These are phyloP conservation scores for Aspergillus saccharolyticus DNA, from an alignment of 495 filamentous ascomycete genomes.

Conservation along the genomic window DNA sequence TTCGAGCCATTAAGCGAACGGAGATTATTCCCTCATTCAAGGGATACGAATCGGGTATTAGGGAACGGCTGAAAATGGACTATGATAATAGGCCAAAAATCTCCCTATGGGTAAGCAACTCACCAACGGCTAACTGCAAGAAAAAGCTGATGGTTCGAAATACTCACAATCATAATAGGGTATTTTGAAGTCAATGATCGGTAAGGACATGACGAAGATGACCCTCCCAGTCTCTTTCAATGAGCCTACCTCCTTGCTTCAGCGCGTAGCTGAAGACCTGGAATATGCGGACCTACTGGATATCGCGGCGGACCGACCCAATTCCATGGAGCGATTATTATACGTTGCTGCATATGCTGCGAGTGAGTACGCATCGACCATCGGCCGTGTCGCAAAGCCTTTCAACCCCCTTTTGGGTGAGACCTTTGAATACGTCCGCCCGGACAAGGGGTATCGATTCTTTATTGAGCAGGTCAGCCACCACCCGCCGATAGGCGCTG, in stretches of 20 bases:
- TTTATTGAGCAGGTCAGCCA: conserved; percentile 98
- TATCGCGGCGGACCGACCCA: conserved; percentile 75
- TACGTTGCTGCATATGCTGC: conserved; percentile 95
- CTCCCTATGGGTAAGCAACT: conserved; percentile 77
- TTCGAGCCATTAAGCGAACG: conserved; percentile 43
- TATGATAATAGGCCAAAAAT: conserved; percentile 90
- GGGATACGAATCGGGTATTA: conserved; percentile 84
- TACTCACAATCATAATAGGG: conserved; percentile 51
- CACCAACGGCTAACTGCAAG: background rate
- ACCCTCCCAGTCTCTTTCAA: conserved; percentile 98
- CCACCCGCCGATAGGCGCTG: conserved; percentile 91
- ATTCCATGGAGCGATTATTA: conserved; percentile 89
- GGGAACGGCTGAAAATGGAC: conserved; percentile 79
- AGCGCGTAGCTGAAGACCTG: conserved; percentile 94
- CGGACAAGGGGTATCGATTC: conserved; percentile 96
- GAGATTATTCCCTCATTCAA: conserved; percentile 73
- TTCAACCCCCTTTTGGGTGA: conserved; percentile 96
- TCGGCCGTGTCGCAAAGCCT: conserved; percentile 92
- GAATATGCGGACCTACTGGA: conserved; percentile 94
- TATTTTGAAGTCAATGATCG: conserved; percentile 98
- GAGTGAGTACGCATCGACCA: conserved; percentile 94
- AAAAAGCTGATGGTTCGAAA: background rate
- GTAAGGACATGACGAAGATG: conserved; percentile 99
- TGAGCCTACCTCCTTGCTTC: conserved; percentile 94
- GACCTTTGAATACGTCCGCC: conserved; percentile 92